Conservation (phyloP, 2,329 filamentous ascomycete species). For the Xylaria sp. region DNA sequence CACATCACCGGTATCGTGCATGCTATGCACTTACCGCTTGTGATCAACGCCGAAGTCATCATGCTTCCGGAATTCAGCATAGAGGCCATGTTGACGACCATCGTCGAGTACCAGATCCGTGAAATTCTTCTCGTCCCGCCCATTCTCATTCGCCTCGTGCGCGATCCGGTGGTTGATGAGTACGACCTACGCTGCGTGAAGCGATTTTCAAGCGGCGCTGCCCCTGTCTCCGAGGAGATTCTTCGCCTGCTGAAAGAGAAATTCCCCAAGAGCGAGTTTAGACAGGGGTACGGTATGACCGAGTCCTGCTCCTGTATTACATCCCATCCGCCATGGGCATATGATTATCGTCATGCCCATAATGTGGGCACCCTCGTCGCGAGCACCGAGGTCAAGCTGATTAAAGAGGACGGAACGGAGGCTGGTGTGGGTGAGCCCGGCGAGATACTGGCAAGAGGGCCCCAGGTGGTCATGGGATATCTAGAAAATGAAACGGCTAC, state of each 20-base stretch:
- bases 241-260: constrained; percentile 59
- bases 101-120: constrained; percentile 57
- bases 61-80: constrained; percentile 70
- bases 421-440: constrained; percentile 57
- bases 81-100: constrained; percentile 58
- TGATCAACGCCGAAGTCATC: constrained; percentile 68
- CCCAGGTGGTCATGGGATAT: constrained; percentile 57
- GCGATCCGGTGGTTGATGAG: constrained; percentile 57
- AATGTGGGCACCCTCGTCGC: constrained; percentile 62
- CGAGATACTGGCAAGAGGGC: constrained; percentile 53
- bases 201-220: constrained; percentile 65
- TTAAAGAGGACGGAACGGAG: constrained; percentile 59
- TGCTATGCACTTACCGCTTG: constrained; percentile 65
- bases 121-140: constrained; percentile 65
- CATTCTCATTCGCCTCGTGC: constrained; percentile 65
- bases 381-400: constrained; percentile 63
- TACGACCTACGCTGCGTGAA: constrained; percentile 63
- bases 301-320: constrained; percentile 69
- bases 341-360: constrained; percentile 62
- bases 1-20: constrained; percentile 70
- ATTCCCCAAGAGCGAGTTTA: constrained; percentile 66
- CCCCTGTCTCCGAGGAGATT: constrained; percentile 62
- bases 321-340: constrained; percentile 60
- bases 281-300: constrained; percentile 73
- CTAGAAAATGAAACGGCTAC: constrained; percentile 47